phyloP scores from a whole-genome alignment of 768 basidiomycete genomes.

The Lactarius sanguifluus region DNA sequence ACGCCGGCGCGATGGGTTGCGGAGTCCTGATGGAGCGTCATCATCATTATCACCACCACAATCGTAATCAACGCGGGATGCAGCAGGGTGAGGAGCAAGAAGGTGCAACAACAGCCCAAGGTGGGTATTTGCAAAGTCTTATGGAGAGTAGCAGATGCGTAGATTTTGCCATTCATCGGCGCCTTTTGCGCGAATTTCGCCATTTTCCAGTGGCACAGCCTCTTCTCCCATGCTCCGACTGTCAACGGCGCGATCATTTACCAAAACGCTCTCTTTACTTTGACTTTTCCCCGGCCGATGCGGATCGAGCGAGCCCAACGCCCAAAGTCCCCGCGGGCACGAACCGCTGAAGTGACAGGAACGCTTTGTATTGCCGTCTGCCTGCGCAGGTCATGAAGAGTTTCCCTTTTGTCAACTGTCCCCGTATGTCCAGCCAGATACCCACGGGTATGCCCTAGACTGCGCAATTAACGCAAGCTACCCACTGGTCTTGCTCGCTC shows the following conservation, averaged over 20 bases:
- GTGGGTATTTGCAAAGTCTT: neutral
- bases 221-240: neutral
- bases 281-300: neutral
- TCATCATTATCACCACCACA: neutral
- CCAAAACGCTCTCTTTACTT: conserved; percentile 2
- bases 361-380: neutral
- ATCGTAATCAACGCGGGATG: neutral
- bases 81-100: neutral
- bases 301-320: conserved; percentile 11
- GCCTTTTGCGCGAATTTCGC: conserved; percentile 21
- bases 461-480: conserved; percentile 18
- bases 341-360: neutral
- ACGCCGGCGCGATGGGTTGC: conserved; percentile 2
- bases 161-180: conserved; percentile 23
- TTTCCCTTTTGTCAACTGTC: neutral
- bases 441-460: neutral
- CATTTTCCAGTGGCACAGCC: conserved; percentile 1
- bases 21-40: conserved; percentile 4
- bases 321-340: neutral
- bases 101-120: neutral
- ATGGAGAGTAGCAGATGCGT: conserved; percentile 11
- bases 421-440: neutral
- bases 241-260: neutral
- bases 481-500: neutral
- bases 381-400: neutral